Evolutionary conservation across 2,329 filamentous ascomycete genomes (phyloP).

Genomic region (Blastomyces gilchristii): DNA sequence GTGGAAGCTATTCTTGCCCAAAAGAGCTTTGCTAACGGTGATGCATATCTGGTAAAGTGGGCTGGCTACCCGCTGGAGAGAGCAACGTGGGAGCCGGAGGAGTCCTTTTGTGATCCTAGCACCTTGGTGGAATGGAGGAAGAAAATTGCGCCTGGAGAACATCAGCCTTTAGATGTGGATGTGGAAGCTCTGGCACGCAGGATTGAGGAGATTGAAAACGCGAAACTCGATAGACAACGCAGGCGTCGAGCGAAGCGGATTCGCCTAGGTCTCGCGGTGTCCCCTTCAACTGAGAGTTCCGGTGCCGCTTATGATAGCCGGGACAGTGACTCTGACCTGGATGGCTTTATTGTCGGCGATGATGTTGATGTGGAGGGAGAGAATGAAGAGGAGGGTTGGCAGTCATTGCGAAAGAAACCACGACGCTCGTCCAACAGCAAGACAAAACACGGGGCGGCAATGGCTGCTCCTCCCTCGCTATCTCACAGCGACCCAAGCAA

Average conservation of each 20-base stretch:
- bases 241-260: conserved; percentile 24
- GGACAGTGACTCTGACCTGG: not conserved
- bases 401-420: not conserved
- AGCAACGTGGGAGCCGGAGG: conserved; percentile 45
- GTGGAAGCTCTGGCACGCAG: conserved; percentile 23
- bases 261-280: conserved; percentile 16
- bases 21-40: conserved; percentile 23
- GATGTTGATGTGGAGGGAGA: not conserved
- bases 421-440: not conserved
- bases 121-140: conserved; percentile 34
- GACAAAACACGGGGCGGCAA: not conserved
- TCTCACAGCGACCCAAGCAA: not conserved
- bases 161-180: conserved; percentile 28
- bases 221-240: conserved; percentile 19
- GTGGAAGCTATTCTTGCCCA: conserved; percentile 48
- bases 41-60: conserved; percentile 55
- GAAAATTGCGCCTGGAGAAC: conserved; percentile 25
- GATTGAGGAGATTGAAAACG: conserved; percentile 17
- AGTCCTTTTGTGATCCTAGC: conserved; percentile 29
- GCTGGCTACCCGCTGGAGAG: conserved; percentile 47
- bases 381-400: not conserved
- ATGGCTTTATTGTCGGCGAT: conserved; percentile 1
- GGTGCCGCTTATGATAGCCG: not conserved
- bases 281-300: not conserved
- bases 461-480: not conserved